phyloP scores from a whole-genome alignment of 805 yeast species.

The Myxozyma neotropica region DNA sequence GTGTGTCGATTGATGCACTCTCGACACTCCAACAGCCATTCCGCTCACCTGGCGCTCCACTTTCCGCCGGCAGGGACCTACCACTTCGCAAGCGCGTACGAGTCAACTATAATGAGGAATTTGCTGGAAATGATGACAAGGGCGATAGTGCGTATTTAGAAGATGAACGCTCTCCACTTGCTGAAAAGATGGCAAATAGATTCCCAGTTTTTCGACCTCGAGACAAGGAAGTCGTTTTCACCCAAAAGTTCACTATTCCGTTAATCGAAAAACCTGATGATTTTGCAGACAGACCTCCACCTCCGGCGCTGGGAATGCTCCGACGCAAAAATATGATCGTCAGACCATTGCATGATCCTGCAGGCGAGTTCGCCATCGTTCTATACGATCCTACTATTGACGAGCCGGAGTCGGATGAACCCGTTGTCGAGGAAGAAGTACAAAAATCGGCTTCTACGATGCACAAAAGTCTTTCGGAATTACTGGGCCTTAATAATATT shows the following conservation, averaged over 20 bases:
- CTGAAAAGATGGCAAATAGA: conserved; percentile 6
- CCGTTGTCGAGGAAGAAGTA: conserved; percentile 3
- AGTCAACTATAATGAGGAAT: conserved; percentile 31
- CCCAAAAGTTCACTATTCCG: conserved; percentile 31
- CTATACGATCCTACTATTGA: conserved; percentile 95
- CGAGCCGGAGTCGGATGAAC: conserved; percentile 37
- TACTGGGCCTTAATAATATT: conserved; percentile 67
- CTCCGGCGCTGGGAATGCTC: conserved; percentile 85
- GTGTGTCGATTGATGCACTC: conserved; percentile 25
- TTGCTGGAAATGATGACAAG: conserved; percentile 7
- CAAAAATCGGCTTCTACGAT: conserved; percentile 4
- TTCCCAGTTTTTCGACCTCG: conserved; percentile 27
- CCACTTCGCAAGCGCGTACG: conserved; percentile 33
- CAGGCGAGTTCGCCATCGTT: conserved; percentile 90
- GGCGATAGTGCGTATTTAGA: conserved; percentile 21
- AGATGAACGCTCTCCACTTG: conserved; percentile 14
- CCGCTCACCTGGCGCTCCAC: conserved; percentile 21
- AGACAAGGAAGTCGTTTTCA: conserved; percentile 22
- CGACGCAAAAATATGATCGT: conserved; percentile 70
- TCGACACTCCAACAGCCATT: conserved; percentile 27
- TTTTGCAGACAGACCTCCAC: conserved; percentile 44
- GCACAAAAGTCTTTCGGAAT: conserved; percentile 74
- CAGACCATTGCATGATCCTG: conserved; percentile 91
- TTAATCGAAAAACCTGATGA: conserved; percentile 21
- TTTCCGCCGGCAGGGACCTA: neutral